A percentile compares a stretch with the other conserved stretches of the same genome.
phyloP scores from a whole-genome alignment of 192 early-diverging fungal genomes.

The Coemansia reversa region DNA sequence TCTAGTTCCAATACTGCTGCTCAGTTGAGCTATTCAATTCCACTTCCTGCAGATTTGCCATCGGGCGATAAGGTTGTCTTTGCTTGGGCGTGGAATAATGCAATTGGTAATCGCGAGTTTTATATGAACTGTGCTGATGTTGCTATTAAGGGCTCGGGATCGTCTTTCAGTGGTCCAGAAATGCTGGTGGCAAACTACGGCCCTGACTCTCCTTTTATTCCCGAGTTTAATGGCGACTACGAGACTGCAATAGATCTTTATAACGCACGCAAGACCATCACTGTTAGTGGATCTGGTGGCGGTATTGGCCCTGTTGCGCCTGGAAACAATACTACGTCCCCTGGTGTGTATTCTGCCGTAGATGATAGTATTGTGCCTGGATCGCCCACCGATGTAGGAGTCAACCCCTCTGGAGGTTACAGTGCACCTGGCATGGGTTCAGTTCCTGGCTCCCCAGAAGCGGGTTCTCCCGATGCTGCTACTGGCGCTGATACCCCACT shows the following conservation, averaged over 20 bases:
- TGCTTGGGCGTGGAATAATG: conserved; percentile 69
- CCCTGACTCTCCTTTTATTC: conserved; percentile 51
- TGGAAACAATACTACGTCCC: not conserved
- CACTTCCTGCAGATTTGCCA: conserved; percentile 58
- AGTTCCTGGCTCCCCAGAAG: not conserved
- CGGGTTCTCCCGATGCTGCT: not conserved
- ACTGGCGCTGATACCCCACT: not conserved
- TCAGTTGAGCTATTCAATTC: conserved; percentile 37
- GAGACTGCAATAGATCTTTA: conserved; percentile 55
- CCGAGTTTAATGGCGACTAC: conserved; percentile 52
- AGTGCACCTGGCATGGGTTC: not conserved
- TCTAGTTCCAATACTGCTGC: conserved; percentile 39
- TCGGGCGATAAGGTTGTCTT: conserved; percentile 53
- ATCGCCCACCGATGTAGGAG: not conserved
- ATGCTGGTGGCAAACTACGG: conserved; percentile 60
- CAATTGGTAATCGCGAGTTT: conserved; percentile 66
- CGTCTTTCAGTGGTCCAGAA: conserved; percentile 38
- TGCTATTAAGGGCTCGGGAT: conserved; percentile 42
- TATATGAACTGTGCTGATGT: conserved; percentile 69
- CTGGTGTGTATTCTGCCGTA: not conserved
- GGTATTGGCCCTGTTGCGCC: too few relatives aligned
- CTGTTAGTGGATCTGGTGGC: conserved; percentile 48
- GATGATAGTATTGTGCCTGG: not conserved
- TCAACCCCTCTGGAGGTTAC: not conserved
- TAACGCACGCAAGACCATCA: conserved; percentile 42